Evolutionary conservation across 2,329 filamentous ascomycete genomes (phyloP), one percentile per base, ranked within the genome.

Genomic region (Diaporthe amygdali): DNA sequence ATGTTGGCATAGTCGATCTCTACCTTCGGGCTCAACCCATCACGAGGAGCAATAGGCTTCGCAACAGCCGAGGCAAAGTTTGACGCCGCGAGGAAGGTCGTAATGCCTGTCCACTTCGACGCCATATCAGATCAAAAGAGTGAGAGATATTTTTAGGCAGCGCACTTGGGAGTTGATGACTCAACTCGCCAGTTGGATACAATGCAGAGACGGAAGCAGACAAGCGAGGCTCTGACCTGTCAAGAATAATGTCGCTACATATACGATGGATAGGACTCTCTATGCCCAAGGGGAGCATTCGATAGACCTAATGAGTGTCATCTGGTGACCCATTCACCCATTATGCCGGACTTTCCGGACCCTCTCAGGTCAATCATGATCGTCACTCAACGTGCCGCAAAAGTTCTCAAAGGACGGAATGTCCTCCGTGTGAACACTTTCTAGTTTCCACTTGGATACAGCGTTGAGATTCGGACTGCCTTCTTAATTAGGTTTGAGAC

Each of bases 1-100:
- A 61, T 61, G 39, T 61, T 61, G 25, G 55, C 55, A 22, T 61
- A 61, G 25, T 44, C 55, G 39, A 46, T 61, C 25, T 61, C 55
- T 27, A 46, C 55, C 25, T 32, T 32, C 2, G 55, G 55, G 1
- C 9, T 30, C 17, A 61, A 20, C 9, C 5, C 39, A 46, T 32
- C 55, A 14, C 25, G 55, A 3, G n/a, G 25, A 30, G 14, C 8
- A n/a, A 61, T 14, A 6, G 55, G 55, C 39, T 46, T 41, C 20
- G 55, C 55, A 59, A 25, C 15, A 44, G 25, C 17, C 22, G 44
- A 44, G 22, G 22, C 8, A 20, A 30, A 17, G 55, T 25, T 44
- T 44, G 37, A 44, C 25, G 22, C 22, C 15, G 17, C 37, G 10
- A 59, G 37, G 4, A 59, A 1, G 7, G 14, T 8, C 17, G 15